Percentiles rank a stretch among this genome's conserved stretches.
phyloP scores from a whole-genome alignment of 2,329 filamentous ascomycete species.

The Chrysoporthe austroafricana region DNA sequence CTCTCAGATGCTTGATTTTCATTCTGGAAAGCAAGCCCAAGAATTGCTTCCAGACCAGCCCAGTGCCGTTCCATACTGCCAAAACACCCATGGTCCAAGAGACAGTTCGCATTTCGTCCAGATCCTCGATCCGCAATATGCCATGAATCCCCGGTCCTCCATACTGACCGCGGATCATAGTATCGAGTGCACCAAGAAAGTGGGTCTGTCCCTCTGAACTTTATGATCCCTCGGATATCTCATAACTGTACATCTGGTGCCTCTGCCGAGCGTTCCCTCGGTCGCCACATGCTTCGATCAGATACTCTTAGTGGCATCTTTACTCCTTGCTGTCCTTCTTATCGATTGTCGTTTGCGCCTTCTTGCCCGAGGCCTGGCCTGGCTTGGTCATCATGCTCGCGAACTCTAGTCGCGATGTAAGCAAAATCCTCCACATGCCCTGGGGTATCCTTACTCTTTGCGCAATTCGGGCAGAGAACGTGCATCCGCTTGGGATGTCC shows the following conservation, averaged over 20 bases:
- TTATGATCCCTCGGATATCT: neutral
- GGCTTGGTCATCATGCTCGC: constrained; percentile 25
- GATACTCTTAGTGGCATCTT: neutral
- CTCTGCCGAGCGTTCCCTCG: neutral
- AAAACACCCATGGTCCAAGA: neutral
- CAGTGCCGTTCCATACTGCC: neutral
- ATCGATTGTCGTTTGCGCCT: constrained; percentile 19
- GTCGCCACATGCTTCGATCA: neutral
- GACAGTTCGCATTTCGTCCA: neutral
- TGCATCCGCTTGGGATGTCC: constrained; percentile 88
- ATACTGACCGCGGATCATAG: neutral
- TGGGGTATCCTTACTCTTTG: constrained; percentile 65
- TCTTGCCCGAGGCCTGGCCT: constrained; percentile 9
- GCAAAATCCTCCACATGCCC: neutral
- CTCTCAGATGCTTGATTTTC: neutral
- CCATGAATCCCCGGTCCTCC: neutral
- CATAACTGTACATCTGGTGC: neutral
- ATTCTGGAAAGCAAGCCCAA: neutral
- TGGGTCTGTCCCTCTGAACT: neutral
- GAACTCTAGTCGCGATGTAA: constrained; percentile 26
- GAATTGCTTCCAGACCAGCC: neutral
- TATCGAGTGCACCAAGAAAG: neutral
- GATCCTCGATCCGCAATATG: neutral
- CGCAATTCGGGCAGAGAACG: constrained; percentile 84
- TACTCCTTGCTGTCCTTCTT: constrained; percentile 17